Conservation (phyloP, 805 yeast species). For the Pachysolen tannophilus region DNA sequence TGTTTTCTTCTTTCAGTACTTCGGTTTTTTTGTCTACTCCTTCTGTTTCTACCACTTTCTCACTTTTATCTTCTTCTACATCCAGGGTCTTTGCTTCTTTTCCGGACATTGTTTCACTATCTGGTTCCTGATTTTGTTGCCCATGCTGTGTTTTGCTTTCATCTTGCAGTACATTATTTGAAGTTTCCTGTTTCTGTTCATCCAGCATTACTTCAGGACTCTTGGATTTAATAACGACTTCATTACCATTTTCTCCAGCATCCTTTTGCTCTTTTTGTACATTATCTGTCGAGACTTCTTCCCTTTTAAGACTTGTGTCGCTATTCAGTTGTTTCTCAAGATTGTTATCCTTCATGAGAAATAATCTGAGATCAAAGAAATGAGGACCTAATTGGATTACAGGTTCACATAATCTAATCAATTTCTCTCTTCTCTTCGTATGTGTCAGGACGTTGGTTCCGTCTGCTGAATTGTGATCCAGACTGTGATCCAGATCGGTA, state of each 20-base stretch:
- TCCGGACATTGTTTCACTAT: too few species aligned
- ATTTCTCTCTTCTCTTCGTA: conserved; percentile 54
- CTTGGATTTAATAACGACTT: too few species aligned
- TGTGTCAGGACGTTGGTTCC: conserved; percentile 20
- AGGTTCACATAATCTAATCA: conserved; percentile 84
- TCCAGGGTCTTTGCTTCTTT: too few species aligned
- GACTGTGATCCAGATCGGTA: conserved; percentile 22
- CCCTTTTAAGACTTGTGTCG: conserved; percentile 20
- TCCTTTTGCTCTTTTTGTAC: conserved; percentile 13
- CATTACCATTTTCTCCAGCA: too few species aligned
- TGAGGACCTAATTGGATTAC: conserved; percentile 76
- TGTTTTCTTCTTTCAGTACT: neutral
- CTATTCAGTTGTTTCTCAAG: conserved; percentile 36
- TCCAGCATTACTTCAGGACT: neutral
- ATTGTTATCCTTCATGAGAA: conserved; percentile 78
- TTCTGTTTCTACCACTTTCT: neutral
- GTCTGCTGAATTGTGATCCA: conserved; percentile 17
- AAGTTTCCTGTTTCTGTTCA: neutral
- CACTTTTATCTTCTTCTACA: neutral
- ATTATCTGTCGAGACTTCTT: conserved; percentile 8
- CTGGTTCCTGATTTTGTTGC: too few species aligned
- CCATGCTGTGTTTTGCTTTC: neutral
- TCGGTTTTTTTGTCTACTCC: neutral
- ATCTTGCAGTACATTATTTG: neutral
- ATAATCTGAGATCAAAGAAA: conserved; percentile 64